Conservation (phyloP, 1,139 yeast species). For the Kurtzmaniella quercitrusa region DNA sequence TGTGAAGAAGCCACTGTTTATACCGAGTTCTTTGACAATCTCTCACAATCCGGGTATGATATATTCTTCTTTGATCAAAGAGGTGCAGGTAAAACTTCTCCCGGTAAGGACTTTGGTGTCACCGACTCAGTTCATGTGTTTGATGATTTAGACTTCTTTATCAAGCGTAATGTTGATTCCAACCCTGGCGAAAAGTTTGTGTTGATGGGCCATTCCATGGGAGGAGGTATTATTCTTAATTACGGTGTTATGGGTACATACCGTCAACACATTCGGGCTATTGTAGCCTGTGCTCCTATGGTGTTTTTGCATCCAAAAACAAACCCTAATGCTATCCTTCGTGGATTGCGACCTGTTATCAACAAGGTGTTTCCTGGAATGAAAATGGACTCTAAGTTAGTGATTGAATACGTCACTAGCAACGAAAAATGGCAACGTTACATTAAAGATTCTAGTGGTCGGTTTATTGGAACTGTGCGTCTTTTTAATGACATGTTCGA, state of each 20-base stretch:
- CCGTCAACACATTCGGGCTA: conserved; percentile 50
- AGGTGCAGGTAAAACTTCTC: conserved; percentile 79
- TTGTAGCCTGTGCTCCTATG: conserved; percentile 66
- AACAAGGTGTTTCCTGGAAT: conserved; percentile 49
- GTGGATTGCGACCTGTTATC: conserved; percentile 43
- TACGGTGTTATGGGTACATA: conserved; percentile 67
- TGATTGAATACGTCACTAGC: conserved; percentile 52
- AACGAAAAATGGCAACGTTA: conserved; percentile 47
- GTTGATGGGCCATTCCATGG: conserved; percentile 92
- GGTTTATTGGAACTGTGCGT: conserved; percentile 40
- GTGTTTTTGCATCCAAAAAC: conserved; percentile 57
- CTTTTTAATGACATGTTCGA: conserved; percentile 59
- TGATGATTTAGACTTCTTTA: conserved; percentile 66
- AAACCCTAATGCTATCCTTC: conserved; percentile 49
- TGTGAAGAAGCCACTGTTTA: conserved; percentile 60
- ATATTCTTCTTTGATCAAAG: conserved; percentile 80
- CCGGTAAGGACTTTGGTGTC: conserved; percentile 54
- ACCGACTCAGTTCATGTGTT: conserved; percentile 64
- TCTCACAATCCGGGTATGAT: conserved; percentile 64
- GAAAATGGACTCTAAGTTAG: conserved; percentile 54
- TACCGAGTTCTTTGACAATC: conserved; percentile 53
- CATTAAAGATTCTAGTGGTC: conserved; percentile 32
- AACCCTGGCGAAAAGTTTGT: conserved; percentile 40
- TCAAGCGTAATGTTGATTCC: conserved; percentile 31
- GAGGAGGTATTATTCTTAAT: conserved; percentile 78